Percentiles rank a stretch among this genome's conserved stretches.
Evolutionary conservation across 352 stramenopile species (phyloP).

Genomic region (Phytopythium delawarense): DNA sequence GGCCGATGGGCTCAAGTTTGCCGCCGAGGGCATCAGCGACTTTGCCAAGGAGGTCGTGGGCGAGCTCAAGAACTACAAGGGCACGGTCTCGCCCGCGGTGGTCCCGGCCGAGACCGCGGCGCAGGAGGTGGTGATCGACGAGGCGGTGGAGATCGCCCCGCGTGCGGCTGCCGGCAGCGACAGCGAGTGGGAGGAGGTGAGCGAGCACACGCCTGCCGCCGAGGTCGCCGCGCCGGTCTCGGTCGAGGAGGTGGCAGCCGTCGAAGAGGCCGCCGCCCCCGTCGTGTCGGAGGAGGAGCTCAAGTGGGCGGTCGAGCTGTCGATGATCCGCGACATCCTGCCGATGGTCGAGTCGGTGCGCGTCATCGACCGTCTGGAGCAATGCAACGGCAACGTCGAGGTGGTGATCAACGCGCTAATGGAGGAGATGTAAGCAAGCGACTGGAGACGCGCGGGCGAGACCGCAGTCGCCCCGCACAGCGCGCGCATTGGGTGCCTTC

Average conservation of each 20-base stretch:
- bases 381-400: constrained; percentile 78
- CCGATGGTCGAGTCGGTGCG: constrained; percentile 39
- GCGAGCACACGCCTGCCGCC: constrained; percentile 27
- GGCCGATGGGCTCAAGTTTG: constrained; percentile 70
- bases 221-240: constrained; percentile 20
- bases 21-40: constrained; percentile 61
- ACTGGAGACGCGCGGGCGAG: background rate
- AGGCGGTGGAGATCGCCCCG: constrained; percentile 22
- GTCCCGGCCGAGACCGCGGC: constrained; percentile 21
- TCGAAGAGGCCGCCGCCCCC: constrained; percentile 20
- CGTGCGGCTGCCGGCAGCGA: constrained; percentile 24
- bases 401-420: constrained; percentile 80
- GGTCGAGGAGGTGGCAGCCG: constrained; percentile 23
- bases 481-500: background rate
- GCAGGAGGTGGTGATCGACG: constrained; percentile 17
- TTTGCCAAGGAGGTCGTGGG: constrained; percentile 77
- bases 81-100: constrained; percentile 20
- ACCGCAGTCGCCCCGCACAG: background rate
- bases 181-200: constrained; percentile 71
- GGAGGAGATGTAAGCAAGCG: constrained; percentile 52
- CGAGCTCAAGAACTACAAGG: constrained; percentile 61
- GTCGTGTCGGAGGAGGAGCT: constrained; percentile 59
- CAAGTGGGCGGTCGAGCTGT: constrained; percentile 72
- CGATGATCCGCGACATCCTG: constrained; percentile 76
- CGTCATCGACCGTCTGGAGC: constrained; percentile 67